Conservation (phyloP, 23 red algal genomes). For the Gracilaria gracilis region DNA sequence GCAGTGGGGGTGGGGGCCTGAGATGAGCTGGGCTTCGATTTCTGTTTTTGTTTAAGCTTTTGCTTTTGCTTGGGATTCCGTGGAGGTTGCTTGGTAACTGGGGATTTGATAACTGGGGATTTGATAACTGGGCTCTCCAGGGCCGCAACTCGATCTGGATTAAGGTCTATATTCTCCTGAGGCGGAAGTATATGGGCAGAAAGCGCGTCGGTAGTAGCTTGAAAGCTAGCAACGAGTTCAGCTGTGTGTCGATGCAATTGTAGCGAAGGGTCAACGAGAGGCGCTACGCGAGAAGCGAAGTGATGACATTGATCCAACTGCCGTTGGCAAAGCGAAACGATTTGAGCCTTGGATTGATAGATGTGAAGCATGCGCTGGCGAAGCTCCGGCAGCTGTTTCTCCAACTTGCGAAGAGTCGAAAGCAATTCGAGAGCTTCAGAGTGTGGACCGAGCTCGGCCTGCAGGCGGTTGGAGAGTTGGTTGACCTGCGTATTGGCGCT, state of each 20-base stretch:
- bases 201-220: not conserved
- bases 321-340: conserved; percentile 44
- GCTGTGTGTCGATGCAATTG: conserved; percentile 9
- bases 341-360: conserved; percentile 45
- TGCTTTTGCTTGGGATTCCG: not conserved
- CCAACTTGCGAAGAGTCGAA: conserved; percentile 26
- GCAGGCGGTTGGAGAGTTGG: conserved; percentile 29
- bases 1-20: not conserved
- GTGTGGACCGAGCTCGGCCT: conserved; percentile 23
- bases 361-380: conserved; percentile 43
- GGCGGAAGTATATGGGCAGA: conserved; percentile 4
- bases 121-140: not conserved
- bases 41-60: not conserved
- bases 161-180: not conserved
- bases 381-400: conserved; percentile 40
- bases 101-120: too few species aligned
- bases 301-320: conserved; percentile 13
- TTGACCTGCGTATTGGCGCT: conserved; percentile 25
- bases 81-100: not conserved
- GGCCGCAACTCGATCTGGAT: not conserved
- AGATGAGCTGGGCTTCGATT: not conserved
- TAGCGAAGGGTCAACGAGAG: conserved; percentile 17
- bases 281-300: conserved; percentile 15
- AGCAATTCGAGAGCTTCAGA: conserved; percentile 27
- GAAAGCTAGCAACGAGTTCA: conserved; percentile 23